Percentiles rank a stretch among this genome's conserved stretches.
These are phyloP conservation scores for Poteriospumella lacustris DNA, from an alignment of 108 stramenopile genomes.

Conservation along the genomic window DNA sequence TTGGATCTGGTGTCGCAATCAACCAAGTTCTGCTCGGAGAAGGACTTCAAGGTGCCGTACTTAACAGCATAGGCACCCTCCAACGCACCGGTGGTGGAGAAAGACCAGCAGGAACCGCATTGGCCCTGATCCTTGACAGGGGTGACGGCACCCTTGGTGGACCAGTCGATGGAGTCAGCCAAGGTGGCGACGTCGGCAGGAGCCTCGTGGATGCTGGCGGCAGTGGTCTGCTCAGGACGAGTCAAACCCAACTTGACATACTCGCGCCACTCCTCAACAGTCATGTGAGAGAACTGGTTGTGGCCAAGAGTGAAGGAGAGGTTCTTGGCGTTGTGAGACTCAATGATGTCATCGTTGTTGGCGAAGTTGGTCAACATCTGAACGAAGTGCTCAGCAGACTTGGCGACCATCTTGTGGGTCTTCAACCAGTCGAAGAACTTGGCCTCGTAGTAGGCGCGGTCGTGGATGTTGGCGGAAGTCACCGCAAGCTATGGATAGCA, in stretches of 20 bases:
- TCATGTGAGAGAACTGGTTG: conserved; percentile 5
- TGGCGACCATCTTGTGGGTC: background rate
- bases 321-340: background rate
- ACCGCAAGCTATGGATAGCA: background rate
- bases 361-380: background rate
- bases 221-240: background rate
- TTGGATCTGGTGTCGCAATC: background rate
- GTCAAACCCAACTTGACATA: conserved; percentile 10
- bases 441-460: background rate
- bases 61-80: conserved; percentile 67
- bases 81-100: conserved; percentile 84
- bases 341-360: conserved; percentile 16
- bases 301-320: background rate
- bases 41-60: background rate
- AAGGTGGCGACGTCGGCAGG: conserved; percentile 31
- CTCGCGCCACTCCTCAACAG: conserved; percentile 13
- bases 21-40: conserved; percentile 16
- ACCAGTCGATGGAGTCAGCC: conserved; percentile 67
- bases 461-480: conserved; percentile 15
- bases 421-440: background rate
- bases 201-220: conserved; percentile 5
- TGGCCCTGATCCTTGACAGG: conserved; percentile 81
- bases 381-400: background rate
- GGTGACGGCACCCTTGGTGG: conserved; percentile 68
- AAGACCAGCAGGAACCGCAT: conserved; percentile 91